phyloP scores from a whole-genome alignment of 106 monocot species.

The Dioscorea dumetorum region DNA sequence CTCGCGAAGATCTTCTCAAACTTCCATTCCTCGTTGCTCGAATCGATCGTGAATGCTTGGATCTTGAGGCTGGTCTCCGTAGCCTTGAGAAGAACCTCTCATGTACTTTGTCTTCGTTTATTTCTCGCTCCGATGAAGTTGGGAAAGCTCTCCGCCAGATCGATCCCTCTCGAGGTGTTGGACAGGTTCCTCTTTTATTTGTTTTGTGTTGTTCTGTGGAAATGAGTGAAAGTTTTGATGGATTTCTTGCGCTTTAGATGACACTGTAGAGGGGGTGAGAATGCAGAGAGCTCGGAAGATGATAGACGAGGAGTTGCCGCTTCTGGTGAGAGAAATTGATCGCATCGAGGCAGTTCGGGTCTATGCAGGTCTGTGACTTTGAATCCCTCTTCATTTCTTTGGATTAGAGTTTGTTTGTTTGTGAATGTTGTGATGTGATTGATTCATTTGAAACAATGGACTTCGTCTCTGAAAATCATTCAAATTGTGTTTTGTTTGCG shows the following conservation, averaged over 20 bases:
- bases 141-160: slow-evolving; percentile 1
- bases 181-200: not conserved
- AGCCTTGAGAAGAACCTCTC: slow-evolving; percentile 14
- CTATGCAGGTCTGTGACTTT: slow-evolving; percentile 38
- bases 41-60: slow-evolving; percentile 19
- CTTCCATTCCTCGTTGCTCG: slow-evolving; percentile 11
- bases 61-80: slow-evolving; percentile 16
- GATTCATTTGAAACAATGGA: not conserved
- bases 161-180: not conserved
- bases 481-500: not conserved
- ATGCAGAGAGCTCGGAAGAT: slow-evolving; percentile 2
- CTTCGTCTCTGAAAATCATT: not conserved
- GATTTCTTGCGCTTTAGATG: not conserved
- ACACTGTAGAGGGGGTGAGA: not conserved
- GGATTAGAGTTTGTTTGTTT: not conserved
- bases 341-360: slow-evolving; percentile 30
- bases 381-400: not conserved
- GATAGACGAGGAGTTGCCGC: slow-evolving; percentile 16
- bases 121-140: slow-evolving; percentile 10
- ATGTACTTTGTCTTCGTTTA: slow-evolving; percentile 10
- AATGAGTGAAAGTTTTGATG: not conserved
- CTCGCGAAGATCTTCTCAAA: slow-evolving; percentile 11
- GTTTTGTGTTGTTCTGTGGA: not conserved
- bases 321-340: slow-evolving; percentile 29
- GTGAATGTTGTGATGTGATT: not conserved